phyloP scores from a whole-genome alignment of 306 rosid genomes.

The Medicago lupulina region DNA sequence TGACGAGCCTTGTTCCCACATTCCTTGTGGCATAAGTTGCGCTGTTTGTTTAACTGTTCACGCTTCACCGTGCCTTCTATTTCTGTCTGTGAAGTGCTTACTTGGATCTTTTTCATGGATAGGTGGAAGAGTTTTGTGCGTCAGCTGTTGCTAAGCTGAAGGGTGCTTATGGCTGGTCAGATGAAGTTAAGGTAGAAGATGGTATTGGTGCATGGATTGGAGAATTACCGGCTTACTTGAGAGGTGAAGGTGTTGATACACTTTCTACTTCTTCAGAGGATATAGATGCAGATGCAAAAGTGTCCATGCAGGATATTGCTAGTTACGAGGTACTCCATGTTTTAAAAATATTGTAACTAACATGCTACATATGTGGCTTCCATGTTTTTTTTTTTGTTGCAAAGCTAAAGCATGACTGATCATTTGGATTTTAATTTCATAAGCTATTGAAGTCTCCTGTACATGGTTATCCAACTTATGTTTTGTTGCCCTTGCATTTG shows the following conservation, averaged over 20 bases:
- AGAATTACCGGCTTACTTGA: conserved; percentile 72
- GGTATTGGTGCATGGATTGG: conserved; percentile 80
- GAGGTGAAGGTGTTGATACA: conserved; percentile 53
- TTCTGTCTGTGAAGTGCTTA: conserved; percentile 36
- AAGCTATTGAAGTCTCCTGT: neutral
- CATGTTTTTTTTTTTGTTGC: conserved; percentile 2
- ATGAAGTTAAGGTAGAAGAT: conserved; percentile 62
- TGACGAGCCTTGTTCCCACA: conserved; percentile 25
- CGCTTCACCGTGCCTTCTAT: neutral
- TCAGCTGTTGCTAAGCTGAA: conserved; percentile 66
- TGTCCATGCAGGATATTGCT: conserved; percentile 75
- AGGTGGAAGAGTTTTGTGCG: conserved; percentile 74
- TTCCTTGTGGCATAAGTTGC: neutral
- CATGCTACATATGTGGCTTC: conserved; percentile 11
- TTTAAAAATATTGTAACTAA: conserved; percentile 8
- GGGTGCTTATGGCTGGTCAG: conserved; percentile 73
- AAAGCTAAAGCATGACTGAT: conserved; percentile 6
- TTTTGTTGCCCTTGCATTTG: conserved; percentile 33
- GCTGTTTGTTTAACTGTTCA: conserved; percentile 10
- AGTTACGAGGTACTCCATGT: conserved; percentile 79
- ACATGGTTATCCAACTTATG: conserved; percentile 25
- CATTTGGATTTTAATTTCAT: conserved; percentile 17
- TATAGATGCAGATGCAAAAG: conserved; percentile 54
- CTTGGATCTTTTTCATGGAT: conserved; percentile 44
- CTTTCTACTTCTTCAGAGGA: conserved; percentile 49